Conservation (phyloP, 2,329 filamentous ascomycete genomes). For the Orbilia oligospora region DNA sequence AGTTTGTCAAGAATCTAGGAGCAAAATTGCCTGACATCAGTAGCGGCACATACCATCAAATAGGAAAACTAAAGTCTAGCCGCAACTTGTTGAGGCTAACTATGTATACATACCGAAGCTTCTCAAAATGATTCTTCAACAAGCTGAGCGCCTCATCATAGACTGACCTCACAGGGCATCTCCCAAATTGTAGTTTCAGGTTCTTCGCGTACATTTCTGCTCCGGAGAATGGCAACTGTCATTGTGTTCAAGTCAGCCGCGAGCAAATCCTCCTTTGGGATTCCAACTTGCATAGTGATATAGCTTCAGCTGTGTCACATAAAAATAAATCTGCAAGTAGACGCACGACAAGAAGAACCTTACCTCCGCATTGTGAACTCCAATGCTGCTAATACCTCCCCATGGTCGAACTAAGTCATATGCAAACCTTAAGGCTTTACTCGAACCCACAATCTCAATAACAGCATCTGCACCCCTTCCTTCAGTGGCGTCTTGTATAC, state of each 20-base stretch:
- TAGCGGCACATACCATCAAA: background rate
- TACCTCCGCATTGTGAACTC: conserved; percentile 81
- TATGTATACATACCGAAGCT: conserved; percentile 72
- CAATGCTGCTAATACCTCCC: conserved; percentile 81
- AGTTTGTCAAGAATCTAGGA: conserved; percentile 71
- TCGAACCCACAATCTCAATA: conserved; percentile 82
- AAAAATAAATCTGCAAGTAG: conserved; percentile 31
- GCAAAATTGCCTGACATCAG: conserved; percentile 23
- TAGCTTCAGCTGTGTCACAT: conserved; percentile 39
- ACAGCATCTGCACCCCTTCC: conserved; percentile 88
- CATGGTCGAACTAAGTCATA: conserved; percentile 81
- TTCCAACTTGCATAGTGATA: conserved; percentile 24
- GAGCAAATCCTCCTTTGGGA: conserved; percentile 29
- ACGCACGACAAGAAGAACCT: conserved; percentile 61
- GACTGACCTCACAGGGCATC: conserved; percentile 80
- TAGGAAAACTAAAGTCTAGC: conserved; percentile 2
- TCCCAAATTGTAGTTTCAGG: conserved; percentile 80
- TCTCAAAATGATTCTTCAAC: conserved; percentile 77
- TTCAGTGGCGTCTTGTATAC: conserved; percentile 81
- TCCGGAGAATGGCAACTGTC: conserved; percentile 63
- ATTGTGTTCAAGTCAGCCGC: conserved; percentile 68
- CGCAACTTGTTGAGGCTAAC: background rate
- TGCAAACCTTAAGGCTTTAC: conserved; percentile 77
- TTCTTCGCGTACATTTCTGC: conserved; percentile 75
- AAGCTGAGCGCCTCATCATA: conserved; percentile 77